Evolutionary conservation across 2,329 filamentous ascomycete genomes (phyloP), one percentile per base, ranked within the genome.

Genomic region (Daldinia eschscholtzii): DNA sequence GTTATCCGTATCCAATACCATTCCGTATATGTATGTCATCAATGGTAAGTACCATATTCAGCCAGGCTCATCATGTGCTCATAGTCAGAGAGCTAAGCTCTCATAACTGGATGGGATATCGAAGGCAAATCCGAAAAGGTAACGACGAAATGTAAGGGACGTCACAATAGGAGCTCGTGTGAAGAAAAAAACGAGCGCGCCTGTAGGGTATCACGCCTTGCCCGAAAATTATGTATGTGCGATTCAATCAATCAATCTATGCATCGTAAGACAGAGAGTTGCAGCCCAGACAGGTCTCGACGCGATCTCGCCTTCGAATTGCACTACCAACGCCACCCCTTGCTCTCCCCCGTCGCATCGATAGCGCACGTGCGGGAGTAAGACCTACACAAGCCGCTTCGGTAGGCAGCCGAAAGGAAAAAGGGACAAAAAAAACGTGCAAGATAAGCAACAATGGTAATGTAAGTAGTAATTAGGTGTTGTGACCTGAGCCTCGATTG

Each of bases 321-420:
- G 52, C 52, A 63, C 44, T 57, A 64, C 46, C 46, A 15, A 35
- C 33, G 12, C 9, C 52, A 10, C 52, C 44, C 37, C 41, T 60
- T 56, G 28, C 67, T 52, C 53, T 67, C 57, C 26, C 35, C 3
- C 55, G 35, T 55, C 61, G 50, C 64, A n/a, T 65, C 42, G 26
- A 63, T 63, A 18, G 57, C 48, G 58, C 68, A 70, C 68, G 68
- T 70, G 68, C 64, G 3, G n/a, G 23, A 30, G 20, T 57, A 39
- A 57, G 30, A 55, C 52, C 52, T 55, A 7, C 9, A 4, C 52
- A 35, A 55, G 52, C 52, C 30, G 64, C 46, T 35, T 67, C 64
- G 67, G 67, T 44, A 59, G 44, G 15, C 33, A 52, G 46, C 61
- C 64, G 64, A 70, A 48, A 10, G 53, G 57, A 23, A 70, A 48